phyloP scores from a whole-genome alignment of 179 eudicot species.

The Sideroxylon spinosum region DNA sequence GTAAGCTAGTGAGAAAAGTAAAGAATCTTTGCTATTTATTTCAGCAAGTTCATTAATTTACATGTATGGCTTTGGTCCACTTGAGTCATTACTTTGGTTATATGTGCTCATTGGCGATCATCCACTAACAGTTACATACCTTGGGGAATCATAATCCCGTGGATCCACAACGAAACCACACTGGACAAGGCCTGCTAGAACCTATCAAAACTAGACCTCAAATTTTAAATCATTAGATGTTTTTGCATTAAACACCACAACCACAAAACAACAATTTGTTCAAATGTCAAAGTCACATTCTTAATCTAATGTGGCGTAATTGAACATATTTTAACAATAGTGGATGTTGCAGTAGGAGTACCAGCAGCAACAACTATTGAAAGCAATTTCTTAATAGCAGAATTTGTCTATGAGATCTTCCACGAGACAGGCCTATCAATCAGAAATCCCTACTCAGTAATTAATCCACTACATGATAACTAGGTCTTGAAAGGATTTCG shows the following conservation, averaged over 20 bases:
- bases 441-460: conserved; percentile 78
- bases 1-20: too few relatives aligned
- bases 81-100: too few relatives aligned
- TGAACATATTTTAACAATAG: conserved; percentile 66
- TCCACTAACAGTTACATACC: conserved; percentile 37
- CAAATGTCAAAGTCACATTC: conserved; percentile 57
- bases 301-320: conserved; percentile 58
- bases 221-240: conserved; percentile 56
- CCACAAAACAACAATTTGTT: conserved; percentile 59
- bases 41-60: too few relatives aligned
- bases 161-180: conserved; percentile 47
- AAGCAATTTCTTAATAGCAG: conserved; percentile 65
- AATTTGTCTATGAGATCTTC: conserved; percentile 65
- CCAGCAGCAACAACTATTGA: conserved; percentile 60
- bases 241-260: conserved; percentile 51
- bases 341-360: conserved; percentile 48
- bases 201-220: conserved; percentile 60
- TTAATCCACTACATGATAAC: conserved; percentile 51
- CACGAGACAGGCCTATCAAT: conserved; percentile 56
- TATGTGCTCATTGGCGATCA: too few relatives aligned
- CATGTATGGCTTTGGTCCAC: too few relatives aligned
- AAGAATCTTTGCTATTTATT: too few relatives aligned
- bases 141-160: conserved; percentile 47
- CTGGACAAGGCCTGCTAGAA: conserved; percentile 34
- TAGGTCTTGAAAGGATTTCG: not conserved